phyloP scores from a whole-genome alignment of 805 yeast genomes.

The Yamadazyma akitaensis region DNA sequence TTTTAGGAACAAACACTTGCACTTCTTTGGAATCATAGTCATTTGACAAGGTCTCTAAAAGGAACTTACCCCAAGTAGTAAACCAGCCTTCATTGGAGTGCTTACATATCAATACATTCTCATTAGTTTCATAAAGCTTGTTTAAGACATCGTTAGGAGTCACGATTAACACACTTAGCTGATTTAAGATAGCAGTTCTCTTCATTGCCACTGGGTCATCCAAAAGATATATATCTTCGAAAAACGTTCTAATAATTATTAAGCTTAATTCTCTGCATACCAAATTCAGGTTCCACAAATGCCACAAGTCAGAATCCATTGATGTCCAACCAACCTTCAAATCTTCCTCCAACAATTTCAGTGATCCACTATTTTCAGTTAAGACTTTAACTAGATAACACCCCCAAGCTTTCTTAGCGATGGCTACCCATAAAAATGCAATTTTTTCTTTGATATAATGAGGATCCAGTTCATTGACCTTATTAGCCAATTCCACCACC shows the following conservation, averaged over 20 bases:
- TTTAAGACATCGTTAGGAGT: constrained; percentile 67
- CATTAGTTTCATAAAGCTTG: constrained; percentile 61
- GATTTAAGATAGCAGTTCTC: constrained; percentile 71
- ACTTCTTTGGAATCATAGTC: constrained; percentile 25
- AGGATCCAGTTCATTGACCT: constrained; percentile 66
- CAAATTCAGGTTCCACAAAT: constrained; percentile 65
- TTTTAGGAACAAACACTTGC: constrained; percentile 55
- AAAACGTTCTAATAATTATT: constrained; percentile 76
- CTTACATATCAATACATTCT: constrained; percentile 60
- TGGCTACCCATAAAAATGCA: constrained; percentile 85
- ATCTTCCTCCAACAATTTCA: constrained; percentile 42
- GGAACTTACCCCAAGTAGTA: constrained; percentile 54
- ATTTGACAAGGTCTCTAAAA: constrained; percentile 31
- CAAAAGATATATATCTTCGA: constrained; percentile 87
- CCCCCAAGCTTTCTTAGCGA: constrained; percentile 93
- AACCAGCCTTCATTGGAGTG: constrained; percentile 85
- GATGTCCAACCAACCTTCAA: constrained; percentile 71
- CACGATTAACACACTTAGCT: constrained; percentile 79
- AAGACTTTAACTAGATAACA: constrained; percentile 45
- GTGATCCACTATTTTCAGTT: constrained; percentile 8
- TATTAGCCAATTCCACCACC: constrained; percentile 74
- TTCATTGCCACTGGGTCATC: constrained; percentile 90
- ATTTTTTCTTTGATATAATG: constrained; percentile 86
- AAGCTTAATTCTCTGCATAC: constrained; percentile 73
- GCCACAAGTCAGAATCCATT: constrained; percentile 77